Evolutionary conservation across 2,329 filamentous ascomycete genomes (phyloP).

Genomic region (Verticillium albo-atrum): DNA sequence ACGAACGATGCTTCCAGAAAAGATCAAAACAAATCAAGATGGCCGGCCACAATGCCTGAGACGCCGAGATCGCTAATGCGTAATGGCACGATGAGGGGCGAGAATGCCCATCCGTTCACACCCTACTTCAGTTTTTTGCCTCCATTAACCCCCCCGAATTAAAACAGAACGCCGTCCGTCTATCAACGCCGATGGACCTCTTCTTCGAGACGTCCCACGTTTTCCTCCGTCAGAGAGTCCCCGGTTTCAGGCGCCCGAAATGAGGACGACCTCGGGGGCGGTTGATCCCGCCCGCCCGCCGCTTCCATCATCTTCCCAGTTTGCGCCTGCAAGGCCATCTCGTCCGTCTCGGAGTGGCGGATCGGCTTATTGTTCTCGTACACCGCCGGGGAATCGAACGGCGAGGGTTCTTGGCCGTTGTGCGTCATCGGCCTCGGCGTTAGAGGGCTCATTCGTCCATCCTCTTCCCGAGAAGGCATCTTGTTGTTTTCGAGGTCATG

Average conservation of each 20-base stretch:
- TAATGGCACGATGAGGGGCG: background rate
- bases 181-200: conserved; percentile 18
- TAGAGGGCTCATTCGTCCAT: conserved; percentile 19
- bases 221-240: conserved; percentile 49
- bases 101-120: background rate
- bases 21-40: background rate
- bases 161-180: background rate
- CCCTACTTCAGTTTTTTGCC: background rate
- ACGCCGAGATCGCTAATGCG: background rate
- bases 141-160: background rate
- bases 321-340: conserved; percentile 35
- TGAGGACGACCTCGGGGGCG: conserved; percentile 23
- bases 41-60: background rate
- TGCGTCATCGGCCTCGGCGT: conserved; percentile 36
- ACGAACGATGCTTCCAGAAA: background rate
- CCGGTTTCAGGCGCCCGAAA: conserved; percentile 27
- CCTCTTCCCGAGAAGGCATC: background rate
- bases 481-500: background rate
- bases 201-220: conserved; percentile 42
- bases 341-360: conserved; percentile 30
- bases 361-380: conserved; percentile 27
- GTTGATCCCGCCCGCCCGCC: conserved; percentile 28
- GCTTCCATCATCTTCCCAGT: conserved; percentile 44
- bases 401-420: conserved; percentile 34
- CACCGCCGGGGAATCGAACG: conserved; percentile 30